phyloP scores from a whole-genome alignment of 371 early-diverging fungal species.

The Chytridium lagenaria region DNA sequence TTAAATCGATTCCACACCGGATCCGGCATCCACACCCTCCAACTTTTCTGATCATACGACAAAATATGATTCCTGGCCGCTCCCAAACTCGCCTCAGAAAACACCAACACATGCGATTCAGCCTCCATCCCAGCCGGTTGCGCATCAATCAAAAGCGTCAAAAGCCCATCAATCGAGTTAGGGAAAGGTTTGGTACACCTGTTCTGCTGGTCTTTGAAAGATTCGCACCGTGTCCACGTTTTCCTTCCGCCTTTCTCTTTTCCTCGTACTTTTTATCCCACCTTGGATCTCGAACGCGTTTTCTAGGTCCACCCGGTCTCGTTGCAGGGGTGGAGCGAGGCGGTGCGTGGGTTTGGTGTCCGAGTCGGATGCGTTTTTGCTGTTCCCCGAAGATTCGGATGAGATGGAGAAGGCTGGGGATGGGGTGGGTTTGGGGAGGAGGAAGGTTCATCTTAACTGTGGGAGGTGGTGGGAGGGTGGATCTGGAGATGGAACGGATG shows the following conservation, averaged over 20 bases:
- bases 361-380: neutral
- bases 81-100: neutral
- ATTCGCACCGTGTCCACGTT: conserved; percentile 17
- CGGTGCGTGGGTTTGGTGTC: neutral
- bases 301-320: neutral
- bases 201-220: conserved; percentile 15
- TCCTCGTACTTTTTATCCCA: conserved; percentile 20
- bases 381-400: neutral
- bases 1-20: conserved; percentile 3
- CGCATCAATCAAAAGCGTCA: neutral
- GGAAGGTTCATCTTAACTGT: neutral
- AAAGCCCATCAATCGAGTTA: neutral
- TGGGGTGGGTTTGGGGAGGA: neutral
- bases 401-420: conserved; percentile 10
- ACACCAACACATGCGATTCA: conserved; percentile 4
- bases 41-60: neutral
- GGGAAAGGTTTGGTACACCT: conserved; percentile 3
- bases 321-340: neutral
- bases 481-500: neutral
- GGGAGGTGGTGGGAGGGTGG: neutral
- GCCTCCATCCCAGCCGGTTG: conserved; percentile 1
- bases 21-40: conserved; percentile 19
- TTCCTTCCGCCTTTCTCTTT: conserved; percentile 20
- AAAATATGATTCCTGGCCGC: neutral
- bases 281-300: neutral